Evolutionary conservation across 306 rosid genomes (phyloP).

Genomic region (Quercus engelmannii): DNA sequence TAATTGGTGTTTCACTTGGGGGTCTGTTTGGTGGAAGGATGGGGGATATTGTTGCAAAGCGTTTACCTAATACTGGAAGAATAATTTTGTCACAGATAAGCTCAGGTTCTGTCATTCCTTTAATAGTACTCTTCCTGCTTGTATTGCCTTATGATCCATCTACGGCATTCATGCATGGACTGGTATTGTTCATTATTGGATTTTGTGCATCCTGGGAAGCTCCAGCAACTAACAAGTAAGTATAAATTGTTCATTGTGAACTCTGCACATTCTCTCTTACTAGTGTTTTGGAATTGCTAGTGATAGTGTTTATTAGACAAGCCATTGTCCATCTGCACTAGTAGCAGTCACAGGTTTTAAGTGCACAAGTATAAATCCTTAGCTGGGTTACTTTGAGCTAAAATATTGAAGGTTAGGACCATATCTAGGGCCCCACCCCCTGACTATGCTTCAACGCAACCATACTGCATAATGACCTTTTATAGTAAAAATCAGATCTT

Average conservation of each 20-base stretch:
- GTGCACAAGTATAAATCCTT: background rate
- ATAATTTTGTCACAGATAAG: constrained; percentile 74
- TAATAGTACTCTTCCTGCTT: constrained; percentile 59
- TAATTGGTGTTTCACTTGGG: constrained; percentile 57
- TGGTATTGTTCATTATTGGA: constrained; percentile 67
- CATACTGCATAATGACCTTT: no score
- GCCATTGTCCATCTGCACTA: no score
- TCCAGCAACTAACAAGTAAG: constrained; percentile 75
- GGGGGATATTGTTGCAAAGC: constrained; percentile 62
- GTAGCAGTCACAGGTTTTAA: no score
- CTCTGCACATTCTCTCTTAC: no score
- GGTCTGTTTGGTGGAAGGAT: constrained; percentile 68
- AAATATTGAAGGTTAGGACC: no score
- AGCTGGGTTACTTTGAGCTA: no score
- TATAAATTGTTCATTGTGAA: background rate
- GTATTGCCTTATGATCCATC: constrained; percentile 64
- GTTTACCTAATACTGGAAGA: constrained; percentile 67
- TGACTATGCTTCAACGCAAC: no score
- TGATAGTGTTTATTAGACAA: background rate
- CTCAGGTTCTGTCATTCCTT: constrained; percentile 61
- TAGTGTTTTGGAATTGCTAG: background rate
- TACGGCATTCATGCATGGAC: constrained; percentile 55
- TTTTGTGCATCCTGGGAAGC: constrained; percentile 56
- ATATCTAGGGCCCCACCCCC: no score
- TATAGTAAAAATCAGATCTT: no score